phyloP scores from a whole-genome alignment of 208 protist species.

The Trypanosoma avium region DNA sequence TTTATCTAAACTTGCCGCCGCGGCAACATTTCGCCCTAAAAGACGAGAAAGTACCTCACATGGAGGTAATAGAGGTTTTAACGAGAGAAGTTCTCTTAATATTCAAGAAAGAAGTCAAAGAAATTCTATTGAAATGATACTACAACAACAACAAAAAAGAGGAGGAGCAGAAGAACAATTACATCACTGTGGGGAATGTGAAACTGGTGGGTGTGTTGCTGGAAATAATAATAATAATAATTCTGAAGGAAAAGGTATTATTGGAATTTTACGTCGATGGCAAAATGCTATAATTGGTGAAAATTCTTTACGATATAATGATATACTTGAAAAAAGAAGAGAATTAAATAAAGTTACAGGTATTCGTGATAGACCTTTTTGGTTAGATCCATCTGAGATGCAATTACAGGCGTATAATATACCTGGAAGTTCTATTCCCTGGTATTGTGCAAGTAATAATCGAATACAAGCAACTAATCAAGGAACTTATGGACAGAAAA shows the following conservation, averaged over 20 bases:
- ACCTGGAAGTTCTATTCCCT: constrained; percentile 40
- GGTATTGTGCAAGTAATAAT: constrained; percentile 9
- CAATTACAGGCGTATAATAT: constrained; percentile 43
- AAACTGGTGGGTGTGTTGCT: too few species aligned
- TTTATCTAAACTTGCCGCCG: too few species aligned
- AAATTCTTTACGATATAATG: constrained; percentile 6
- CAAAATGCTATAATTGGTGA: constrained; percentile 3
- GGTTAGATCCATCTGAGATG: constrained; percentile 42
- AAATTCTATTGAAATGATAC: too few species aligned
- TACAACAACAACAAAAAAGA: too few species aligned
- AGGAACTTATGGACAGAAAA: not conserved
- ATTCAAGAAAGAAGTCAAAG: too few species aligned
- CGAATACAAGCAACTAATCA: not conserved
- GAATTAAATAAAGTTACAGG: not conserved
- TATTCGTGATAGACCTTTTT: constrained; percentile 23
- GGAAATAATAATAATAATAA: not conserved
- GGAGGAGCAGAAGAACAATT: too few species aligned
- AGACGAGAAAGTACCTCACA: too few species aligned
- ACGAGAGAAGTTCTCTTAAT: too few species aligned
- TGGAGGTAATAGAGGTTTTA: too few species aligned
- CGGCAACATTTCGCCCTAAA: too few species aligned
- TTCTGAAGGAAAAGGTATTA: not conserved
- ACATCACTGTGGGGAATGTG: too few species aligned
- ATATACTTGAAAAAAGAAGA: constrained; percentile 13
- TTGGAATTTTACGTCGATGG: constrained; percentile 6